A percentile compares a stretch with the other conserved stretches of the same genome.
Evolutionary conservation across 805 yeast species (phyloP).

Genomic region (Nakazawaea ernobii): DNA sequence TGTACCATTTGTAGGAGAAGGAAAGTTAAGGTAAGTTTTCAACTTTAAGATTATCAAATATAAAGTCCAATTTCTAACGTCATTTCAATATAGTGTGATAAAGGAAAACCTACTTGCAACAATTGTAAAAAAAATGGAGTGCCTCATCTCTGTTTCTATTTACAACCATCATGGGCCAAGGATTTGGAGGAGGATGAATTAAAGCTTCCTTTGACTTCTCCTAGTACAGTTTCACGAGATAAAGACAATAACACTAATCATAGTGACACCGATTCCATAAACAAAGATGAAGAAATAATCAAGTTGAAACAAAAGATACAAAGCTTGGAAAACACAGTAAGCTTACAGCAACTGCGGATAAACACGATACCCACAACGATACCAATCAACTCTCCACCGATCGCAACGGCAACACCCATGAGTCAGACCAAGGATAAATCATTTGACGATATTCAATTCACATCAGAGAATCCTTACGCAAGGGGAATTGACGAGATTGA

Average conservation of each 20-base stretch:
- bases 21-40: slow-evolving; percentile 25
- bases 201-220: slow-evolving; percentile 16
- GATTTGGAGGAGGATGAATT: slow-evolving; percentile 29
- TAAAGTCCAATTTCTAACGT: neutral
- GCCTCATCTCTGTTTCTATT: slow-evolving; percentile 49
- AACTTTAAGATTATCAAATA: neutral
- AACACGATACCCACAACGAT: neutral
- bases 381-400: neutral
- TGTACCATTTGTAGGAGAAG: slow-evolving; percentile 33
- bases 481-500: slow-evolving; percentile 18
- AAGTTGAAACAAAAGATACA: slow-evolving; percentile 20
- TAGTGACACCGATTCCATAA: slow-evolving; percentile 10
- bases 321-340: slow-evolving; percentile 20
- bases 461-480: slow-evolving; percentile 3
- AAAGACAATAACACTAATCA: slow-evolving; percentile 4
- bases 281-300: slow-evolving; percentile 19
- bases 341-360: neutral
- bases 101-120: slow-evolving; percentile 48
- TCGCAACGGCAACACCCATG: neutral
- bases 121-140: slow-evolving; percentile 55
- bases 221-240: slow-evolving; percentile 4
- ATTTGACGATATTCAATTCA: no score
- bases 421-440: neutral
- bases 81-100: slow-evolving; percentile 23
- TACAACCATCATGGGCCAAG: slow-evolving; percentile 58